A percentile compares a stretch with the other conserved stretches of the same genome.
These are phyloP conservation scores for Blastobotrys robertii DNA, from an alignment of 805 yeast genomes.

Conservation along the genomic window DNA sequence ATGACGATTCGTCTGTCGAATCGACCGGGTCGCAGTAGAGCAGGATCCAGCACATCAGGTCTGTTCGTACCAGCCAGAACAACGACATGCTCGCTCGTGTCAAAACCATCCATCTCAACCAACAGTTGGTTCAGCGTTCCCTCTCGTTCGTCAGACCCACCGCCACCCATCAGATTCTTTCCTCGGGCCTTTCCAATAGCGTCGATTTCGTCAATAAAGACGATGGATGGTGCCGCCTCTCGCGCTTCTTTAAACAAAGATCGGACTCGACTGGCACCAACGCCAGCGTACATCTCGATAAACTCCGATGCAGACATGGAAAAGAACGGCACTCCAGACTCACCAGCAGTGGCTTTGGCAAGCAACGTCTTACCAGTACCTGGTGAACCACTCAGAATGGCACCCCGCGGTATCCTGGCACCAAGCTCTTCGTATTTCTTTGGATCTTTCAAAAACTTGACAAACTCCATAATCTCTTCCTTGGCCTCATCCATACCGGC, in stretches of 20 bases:
- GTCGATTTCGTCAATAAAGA: slow-evolving; percentile 90
- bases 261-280: slow-evolving; percentile 91
- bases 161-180: slow-evolving; percentile 65
- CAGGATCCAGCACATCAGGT: slow-evolving; percentile 83
- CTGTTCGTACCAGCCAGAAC: slow-evolving; percentile 93
- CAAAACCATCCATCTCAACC: slow-evolving; percentile 95
- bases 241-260: slow-evolving; percentile 86
- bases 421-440: slow-evolving; percentile 77
- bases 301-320: slow-evolving; percentile 91
- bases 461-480: slow-evolving; percentile 93
- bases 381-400: slow-evolving; percentile 88
- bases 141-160: slow-evolving; percentile 88
- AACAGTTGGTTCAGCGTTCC: slow-evolving; percentile 83
- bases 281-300: slow-evolving; percentile 96
- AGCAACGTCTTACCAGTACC: slow-evolving; percentile 93
- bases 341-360: slow-evolving; percentile 95
- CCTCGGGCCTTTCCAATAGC: slow-evolving; percentile 97
- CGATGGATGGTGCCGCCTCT: slow-evolving; percentile 81
- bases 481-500: slow-evolving; percentile 95
- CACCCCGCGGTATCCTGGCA: slow-evolving; percentile 93
- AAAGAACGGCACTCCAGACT: slow-evolving; percentile 87
- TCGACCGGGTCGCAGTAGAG: slow-evolving; percentile 88
- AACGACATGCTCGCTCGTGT: slow-evolving; percentile 79
- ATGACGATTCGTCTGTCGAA: slow-evolving; percentile 83
- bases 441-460: slow-evolving; percentile 78